Percentiles rank a stretch among this genome's conserved stretches.
Evolutionary conservation across 1,139 yeast genomes (phyloP).

Genomic region (Protomyces inundatus): DNA sequence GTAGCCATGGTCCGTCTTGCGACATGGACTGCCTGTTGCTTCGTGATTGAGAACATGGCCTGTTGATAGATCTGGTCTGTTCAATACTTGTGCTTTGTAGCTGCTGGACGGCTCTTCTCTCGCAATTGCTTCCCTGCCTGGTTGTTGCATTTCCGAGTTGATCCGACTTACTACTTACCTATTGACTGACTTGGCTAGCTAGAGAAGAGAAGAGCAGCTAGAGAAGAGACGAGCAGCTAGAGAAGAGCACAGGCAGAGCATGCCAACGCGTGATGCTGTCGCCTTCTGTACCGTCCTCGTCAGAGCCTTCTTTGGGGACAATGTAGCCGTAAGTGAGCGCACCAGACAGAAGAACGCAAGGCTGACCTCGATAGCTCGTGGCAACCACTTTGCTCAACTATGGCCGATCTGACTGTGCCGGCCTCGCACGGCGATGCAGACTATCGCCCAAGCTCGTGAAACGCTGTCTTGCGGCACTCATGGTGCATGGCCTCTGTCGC

Average conservation of each 20-base stretch:
- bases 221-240: no score
- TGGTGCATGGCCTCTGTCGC: slow-evolving; percentile 38
- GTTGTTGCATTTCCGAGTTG: no score
- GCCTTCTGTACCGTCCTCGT: neutral
- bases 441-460: slow-evolving; percentile 38
- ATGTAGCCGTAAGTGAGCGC: neutral
- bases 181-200: no score
- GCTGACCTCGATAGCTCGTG: slow-evolving; percentile 29
- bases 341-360: neutral
- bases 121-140: no score
- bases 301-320: neutral
- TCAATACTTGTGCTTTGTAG: no score
- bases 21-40: neutral
- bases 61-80: no score
- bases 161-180: no score
- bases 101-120: no score
- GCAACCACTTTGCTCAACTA: slow-evolving; percentile 38
- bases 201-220: no score
- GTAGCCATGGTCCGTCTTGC: slow-evolving; percentile 14
- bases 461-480: slow-evolving; percentile 41
- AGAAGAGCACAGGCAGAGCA: neutral
- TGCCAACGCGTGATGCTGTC: neutral
- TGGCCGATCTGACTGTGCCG: slow-evolving; percentile 40
- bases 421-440: slow-evolving; percentile 36
- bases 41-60: no score